phyloP scores from a whole-genome alignment of 345 rosid genomes.

The Abelmoschus esculentus region DNA sequence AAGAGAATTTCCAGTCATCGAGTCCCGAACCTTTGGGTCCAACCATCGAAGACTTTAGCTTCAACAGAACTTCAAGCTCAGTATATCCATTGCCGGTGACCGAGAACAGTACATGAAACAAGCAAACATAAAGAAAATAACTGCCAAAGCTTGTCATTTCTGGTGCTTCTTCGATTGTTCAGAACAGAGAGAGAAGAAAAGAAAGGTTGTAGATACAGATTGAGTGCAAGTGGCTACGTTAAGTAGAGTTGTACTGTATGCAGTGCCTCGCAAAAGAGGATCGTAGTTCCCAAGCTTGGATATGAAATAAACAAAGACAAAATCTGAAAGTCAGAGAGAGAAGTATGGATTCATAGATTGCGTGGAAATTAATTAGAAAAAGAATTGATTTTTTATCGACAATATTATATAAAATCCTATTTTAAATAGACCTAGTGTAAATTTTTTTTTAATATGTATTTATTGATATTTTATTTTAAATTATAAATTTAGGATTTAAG shows the following conservation, averaged over 20 bases:
- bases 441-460: no score
- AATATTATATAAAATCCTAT: no score
- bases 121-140: constrained; percentile 12
- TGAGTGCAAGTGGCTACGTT: no score
- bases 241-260: not conserved
- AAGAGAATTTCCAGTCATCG: constrained; percentile 48
- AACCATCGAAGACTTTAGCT: constrained; percentile 53
- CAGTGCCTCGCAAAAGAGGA: constrained; percentile 7
- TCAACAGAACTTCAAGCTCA: constrained; percentile 53
- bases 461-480: no score
- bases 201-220: not conserved
- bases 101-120: constrained; percentile 16
- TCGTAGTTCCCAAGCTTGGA: constrained; percentile 23
- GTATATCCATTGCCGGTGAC: constrained; percentile 22
- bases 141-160: constrained; percentile 22
- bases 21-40: constrained; percentile 50
- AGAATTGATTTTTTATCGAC: no score
- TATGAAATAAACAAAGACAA: constrained; percentile 20
- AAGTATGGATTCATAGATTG: no score
- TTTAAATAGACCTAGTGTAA: no score
- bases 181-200: not conserved
- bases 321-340: constrained; percentile 12
- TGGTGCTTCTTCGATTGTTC: not conserved
- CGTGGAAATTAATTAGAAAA: no score
- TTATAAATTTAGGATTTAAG: no score